Base-by-base conservation (phyloP, 345 rosid genomes). In the Linum trigynum region DNA sequence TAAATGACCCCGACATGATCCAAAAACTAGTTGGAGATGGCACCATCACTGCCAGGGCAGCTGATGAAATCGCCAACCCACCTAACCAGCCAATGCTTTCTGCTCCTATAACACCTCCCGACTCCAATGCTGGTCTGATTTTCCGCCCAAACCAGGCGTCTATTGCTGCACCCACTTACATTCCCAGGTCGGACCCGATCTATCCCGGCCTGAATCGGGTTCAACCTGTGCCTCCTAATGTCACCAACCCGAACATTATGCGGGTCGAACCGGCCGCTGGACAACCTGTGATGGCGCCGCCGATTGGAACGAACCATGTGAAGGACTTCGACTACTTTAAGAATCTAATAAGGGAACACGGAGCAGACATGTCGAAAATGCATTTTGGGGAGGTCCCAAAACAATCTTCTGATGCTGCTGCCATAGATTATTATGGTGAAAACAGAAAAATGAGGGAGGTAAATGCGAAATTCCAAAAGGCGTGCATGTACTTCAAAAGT, bases 321-420 rank as follows among this genome's bases (percentile, higher is more conserved):
- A 85, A 73, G 79, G 81, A 81, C 70, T 3, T 65, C 51, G 66
- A 72, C 77, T 82, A 86, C 77, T 57, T 80, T 74, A 86, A 86
- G 78, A 78, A 83, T 50, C 84, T 90, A 9, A 83, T 88, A 15
- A 84, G 80, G 78, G 76, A 78, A 71, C 92, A 88, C 81, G 95
- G 95, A 40, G 66, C 62, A 38, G 81, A 61, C 51, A 75, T 64
- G 75, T 70, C 65, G 57, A 76, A 79, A 64, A 60, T 15, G 65
- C 61, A 6, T 23, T 23, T 23, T 23, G 64, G 68, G 50, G 39
- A 32, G 55, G 5, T n/a, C 17, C 3, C 63, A 74, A 57, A 32
- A 41, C 9, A 3, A 62, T 61, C 62, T 68, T 60, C 62, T 55
- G 10, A 38, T 0, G 4, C 73, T 23, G 32, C 32, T 23, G 32